phyloP scores from a whole-genome alignment of 345 rosid genomes.

The Hypericum androsaemum region DNA sequence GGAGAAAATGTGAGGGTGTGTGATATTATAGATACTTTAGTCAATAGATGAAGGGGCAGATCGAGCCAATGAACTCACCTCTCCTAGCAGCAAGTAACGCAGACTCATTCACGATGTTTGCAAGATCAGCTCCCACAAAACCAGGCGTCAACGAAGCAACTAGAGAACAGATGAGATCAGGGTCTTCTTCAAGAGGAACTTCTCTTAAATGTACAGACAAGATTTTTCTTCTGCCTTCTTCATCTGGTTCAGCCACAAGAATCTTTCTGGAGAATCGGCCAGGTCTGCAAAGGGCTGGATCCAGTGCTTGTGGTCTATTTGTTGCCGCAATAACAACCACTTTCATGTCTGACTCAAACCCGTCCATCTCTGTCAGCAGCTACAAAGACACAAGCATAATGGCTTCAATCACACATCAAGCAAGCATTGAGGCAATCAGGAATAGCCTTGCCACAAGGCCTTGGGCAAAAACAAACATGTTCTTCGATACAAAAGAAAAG shows the following conservation, averaged over 20 bases:
- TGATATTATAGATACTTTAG: too few relatives aligned
- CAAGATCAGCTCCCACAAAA: conserved; percentile 95
- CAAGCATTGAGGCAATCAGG: background rate
- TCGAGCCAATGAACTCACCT: conserved; percentile 34
- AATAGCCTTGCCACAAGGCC: background rate
- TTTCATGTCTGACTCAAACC: conserved; percentile 75
- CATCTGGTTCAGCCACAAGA: conserved; percentile 80
- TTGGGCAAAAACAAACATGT: background rate
- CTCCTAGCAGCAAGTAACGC: conserved; percentile 93
- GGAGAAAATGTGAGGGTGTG: too few relatives aligned
- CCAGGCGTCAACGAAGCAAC: conserved; percentile 89
- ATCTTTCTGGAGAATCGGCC: conserved; percentile 97
- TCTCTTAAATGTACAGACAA: conserved; percentile 82
- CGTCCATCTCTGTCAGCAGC: conserved; percentile 99
- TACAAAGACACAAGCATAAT: conserved; percentile 25
- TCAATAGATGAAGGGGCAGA: too few relatives aligned
- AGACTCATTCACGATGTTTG: conserved; percentile 85
- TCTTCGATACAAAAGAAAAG: background rate
- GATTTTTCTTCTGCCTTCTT: conserved; percentile 83
- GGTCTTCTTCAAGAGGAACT: conserved; percentile 78
- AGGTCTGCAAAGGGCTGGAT: conserved; percentile 88
- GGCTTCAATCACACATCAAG: background rate
- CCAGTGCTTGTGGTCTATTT: conserved; percentile 90
- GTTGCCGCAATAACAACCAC: conserved; percentile 92
- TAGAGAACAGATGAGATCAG: conserved; percentile 50